These are phyloP conservation scores for Styphnolobium japonicum DNA, from an alignment of 306 rosid species.

Conservation along the genomic window DNA sequence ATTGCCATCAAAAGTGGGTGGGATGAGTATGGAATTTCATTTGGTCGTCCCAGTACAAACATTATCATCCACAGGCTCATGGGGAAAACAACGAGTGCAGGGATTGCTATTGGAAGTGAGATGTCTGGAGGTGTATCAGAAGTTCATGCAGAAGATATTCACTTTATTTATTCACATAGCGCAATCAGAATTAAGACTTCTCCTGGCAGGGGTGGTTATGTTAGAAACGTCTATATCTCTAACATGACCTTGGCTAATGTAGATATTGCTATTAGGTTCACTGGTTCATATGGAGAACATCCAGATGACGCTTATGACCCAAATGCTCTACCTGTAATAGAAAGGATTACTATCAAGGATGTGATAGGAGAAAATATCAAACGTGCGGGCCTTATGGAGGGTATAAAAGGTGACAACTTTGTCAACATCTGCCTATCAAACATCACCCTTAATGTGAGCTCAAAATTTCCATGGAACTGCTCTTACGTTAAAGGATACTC, in stretches of 20 bases:
- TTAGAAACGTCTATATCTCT: conserved; percentile 57
- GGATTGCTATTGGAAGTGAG: conserved; percentile 79
- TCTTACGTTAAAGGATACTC: conserved; percentile 64
- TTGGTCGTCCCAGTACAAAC: conserved; percentile 67
- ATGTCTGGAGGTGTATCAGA: conserved; percentile 84
- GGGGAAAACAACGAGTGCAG: conserved; percentile 56
- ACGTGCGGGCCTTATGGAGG: conserved; percentile 61
- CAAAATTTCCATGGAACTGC: conserved; percentile 68
- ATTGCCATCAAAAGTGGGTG: conserved; percentile 78
- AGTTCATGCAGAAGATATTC: conserved; percentile 62
- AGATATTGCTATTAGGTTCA: conserved; percentile 62
- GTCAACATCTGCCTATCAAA: conserved; percentile 57
- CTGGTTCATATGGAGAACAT: conserved; percentile 65
- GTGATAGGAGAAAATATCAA: conserved; percentile 52
- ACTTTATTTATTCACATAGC: conserved; percentile 38
- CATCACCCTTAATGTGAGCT: conserved; percentile 47
- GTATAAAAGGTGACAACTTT: conserved; percentile 59
- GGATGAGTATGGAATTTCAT: conserved; percentile 73
- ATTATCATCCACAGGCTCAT: conserved; percentile 48
- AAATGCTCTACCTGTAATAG: conserved; percentile 56
- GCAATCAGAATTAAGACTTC: conserved; percentile 69
- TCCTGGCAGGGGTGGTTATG: conserved; percentile 76
- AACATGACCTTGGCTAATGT: conserved; percentile 55
- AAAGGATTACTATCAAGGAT: conserved; percentile 51
- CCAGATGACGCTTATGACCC: conserved; percentile 59